Percentiles rank a stretch among this genome's conserved stretches.
Conservation (phyloP, 768 basidiomycete species). For the Lactifluus subvellereus region DNA sequence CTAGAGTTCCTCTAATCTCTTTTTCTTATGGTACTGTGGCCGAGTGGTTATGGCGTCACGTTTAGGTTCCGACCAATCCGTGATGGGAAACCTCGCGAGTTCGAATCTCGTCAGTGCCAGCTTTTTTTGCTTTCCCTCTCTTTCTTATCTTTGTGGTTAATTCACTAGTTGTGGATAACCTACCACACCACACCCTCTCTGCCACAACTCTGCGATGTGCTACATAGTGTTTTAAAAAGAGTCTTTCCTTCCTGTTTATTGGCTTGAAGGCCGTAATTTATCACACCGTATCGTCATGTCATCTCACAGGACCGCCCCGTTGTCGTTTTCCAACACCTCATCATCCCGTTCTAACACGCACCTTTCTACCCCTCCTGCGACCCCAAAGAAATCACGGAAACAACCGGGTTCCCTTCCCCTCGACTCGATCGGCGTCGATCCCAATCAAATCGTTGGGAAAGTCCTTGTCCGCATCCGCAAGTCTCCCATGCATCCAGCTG, state of each 20-base stretch:
- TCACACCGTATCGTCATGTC: constrained; percentile 5
- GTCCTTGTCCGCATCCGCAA: constrained; percentile 30
- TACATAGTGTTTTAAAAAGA: constrained; percentile 3
- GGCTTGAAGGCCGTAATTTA: background rate
- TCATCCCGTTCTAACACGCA: background rate
- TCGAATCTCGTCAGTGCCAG: constrained; percentile 57
- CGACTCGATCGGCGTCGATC: constrained; percentile 30
- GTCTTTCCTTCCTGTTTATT: background rate
- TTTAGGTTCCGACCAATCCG: constrained; percentile 44
- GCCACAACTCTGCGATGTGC: constrained; percentile 14
- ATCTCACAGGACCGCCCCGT: background rate
- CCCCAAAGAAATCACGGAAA: constrained; percentile 12
- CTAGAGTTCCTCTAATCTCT: background rate
- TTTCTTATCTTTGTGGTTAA: no score
- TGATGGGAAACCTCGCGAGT: constrained; percentile 57
- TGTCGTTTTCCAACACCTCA: background rate
- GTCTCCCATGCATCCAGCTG: constrained; percentile 32
- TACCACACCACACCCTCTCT: background rate
- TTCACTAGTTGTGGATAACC: background rate
- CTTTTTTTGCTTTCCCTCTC: constrained; percentile 8
- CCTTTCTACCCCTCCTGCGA: constrained; percentile 4
- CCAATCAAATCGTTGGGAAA: constrained; percentile 31
- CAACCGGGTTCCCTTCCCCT: constrained; percentile 21
- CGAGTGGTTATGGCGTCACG: constrained; percentile 58
- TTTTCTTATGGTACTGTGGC: constrained; percentile 42